phyloP scores from a whole-genome alignment of 2,329 filamentous ascomycete genomes.

The Aspergillus uvarum region DNA sequence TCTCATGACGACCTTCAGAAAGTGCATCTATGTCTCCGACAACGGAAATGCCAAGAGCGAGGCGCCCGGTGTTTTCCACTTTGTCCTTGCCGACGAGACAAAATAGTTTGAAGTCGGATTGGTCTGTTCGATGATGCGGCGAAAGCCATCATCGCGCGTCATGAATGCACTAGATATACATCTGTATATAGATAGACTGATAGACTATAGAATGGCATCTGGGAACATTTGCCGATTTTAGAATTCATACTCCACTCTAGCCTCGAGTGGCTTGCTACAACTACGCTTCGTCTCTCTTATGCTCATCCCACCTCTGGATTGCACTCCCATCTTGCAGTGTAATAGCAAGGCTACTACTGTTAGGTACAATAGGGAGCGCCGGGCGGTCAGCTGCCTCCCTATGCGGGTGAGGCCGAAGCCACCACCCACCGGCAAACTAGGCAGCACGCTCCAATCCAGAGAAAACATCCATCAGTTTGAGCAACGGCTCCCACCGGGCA shows the following conservation, averaged over 20 bases:
- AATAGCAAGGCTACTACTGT: too few relatives aligned
- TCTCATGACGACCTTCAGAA: conserved; percentile 49
- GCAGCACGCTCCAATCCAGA: not conserved
- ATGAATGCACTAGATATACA: not conserved
- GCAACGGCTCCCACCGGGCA: conserved; percentile 31
- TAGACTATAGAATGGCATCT: not conserved
- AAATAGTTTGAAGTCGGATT: not conserved
- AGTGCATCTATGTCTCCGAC: conserved; percentile 50
- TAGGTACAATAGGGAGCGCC: too few relatives aligned
- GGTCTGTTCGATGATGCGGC: not conserved
- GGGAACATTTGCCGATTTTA: not conserved
- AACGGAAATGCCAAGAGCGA: not conserved
- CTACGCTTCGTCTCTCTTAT: too few relatives aligned
- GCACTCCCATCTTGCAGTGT: too few relatives aligned
- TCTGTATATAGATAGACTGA: not conserved
- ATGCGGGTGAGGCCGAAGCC: too few relatives aligned
- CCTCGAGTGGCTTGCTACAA: too few relatives aligned
- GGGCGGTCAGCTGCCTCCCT: too few relatives aligned
- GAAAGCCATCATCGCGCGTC: not conserved
- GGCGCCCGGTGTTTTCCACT: conserved; percentile 22
- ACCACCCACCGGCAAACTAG: too few relatives aligned
- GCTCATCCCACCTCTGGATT: too few relatives aligned
- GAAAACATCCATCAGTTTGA: conserved; percentile 21
- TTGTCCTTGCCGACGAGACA: conserved; percentile 15
- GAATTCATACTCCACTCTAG: too few relatives aligned